Base-by-base conservation (phyloP, 768 basidiomycete genomes). In the Serendipita vermifera region DNA sequence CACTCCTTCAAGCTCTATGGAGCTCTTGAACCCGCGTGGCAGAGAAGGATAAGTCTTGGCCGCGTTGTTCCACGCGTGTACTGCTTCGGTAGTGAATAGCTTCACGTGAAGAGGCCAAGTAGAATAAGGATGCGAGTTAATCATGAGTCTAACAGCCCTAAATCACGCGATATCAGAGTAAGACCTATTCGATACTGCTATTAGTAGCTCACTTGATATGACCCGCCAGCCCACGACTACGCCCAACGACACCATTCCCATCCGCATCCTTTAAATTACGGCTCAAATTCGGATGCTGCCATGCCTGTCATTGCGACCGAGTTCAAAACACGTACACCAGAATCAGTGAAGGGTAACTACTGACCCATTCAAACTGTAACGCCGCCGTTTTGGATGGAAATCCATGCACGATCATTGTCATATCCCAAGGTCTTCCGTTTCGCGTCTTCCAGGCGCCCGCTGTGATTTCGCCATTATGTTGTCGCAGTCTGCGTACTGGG, bases 321-420 rank as follows among this genome's bases (percentile, higher is more conserved):
- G n/a, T n/a, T n/a, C n/a, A n/a, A n/a, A n/a, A n/a, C n/a, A n/a
- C n/a, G n/a, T n/a, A n/a, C n/a, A n/a, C n/a, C n/a, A n/a, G n/a
- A n/a, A n/a, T n/a, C n/a, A n/a, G 32, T 29, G 27, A 15, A 29
- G 2, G 14, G 31, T n/a, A 5, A 14, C 48, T 15, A 68, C 66
- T n/a, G n/a, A n/a, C n/a, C 85, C 84, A 88, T 69, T 87, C 85
- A 62, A 88, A 88, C 67, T 87, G 78, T 22, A 80, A 68, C 9
- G 88, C 87, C 1, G 84, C 77, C 66, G 87, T 67, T 65, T 78
- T 80, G 56, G 83, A 85, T 0, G 87, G 85, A 62, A 91, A 89
- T 3, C 87, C 88, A 64, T 86, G 76, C 1, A 89, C 82, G 33
- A 89, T 82, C 81, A 89, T 82, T 58, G 83, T 80, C 86, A 91